A percentile compares a stretch with the other conserved stretches of the same genome.
phyloP scores from a whole-genome alignment of 306 rosid genomes.

The Acmispon strigosus region DNA sequence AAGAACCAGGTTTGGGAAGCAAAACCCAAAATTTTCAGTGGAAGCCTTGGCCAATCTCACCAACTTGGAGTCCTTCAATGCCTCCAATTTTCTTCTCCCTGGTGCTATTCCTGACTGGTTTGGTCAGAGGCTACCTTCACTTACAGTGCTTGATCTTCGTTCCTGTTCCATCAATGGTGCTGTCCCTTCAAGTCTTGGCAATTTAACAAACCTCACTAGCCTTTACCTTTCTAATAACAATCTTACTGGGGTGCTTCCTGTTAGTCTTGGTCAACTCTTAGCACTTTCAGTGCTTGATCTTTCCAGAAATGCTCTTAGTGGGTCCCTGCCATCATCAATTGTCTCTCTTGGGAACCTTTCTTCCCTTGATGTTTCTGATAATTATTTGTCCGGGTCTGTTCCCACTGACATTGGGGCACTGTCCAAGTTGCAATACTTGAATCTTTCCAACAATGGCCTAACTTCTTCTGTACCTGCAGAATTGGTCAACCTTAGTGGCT shows the following conservation, averaged over 20 bases:
- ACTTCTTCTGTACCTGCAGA: conserved; percentile 45
- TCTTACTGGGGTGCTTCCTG: conserved; percentile 56
- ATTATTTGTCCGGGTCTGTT: no score
- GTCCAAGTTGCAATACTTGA: conserved; percentile 49
- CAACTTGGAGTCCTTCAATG: conserved; percentile 53
- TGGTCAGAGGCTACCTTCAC: conserved; percentile 36
- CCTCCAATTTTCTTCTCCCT: conserved; percentile 63
- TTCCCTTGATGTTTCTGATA: no score
- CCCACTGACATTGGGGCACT: no score
- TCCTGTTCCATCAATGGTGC: conserved; percentile 51
- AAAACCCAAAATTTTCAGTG: conserved; percentile 62
- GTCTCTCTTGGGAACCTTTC: conserved; percentile 46
- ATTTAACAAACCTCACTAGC: conserved; percentile 50
- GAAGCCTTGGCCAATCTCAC: conserved; percentile 67
- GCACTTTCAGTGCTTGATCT: conserved; percentile 64
- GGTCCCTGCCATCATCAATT: conserved; percentile 43
- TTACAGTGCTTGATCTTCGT: conserved; percentile 67
- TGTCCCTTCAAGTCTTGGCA: conserved; percentile 57
- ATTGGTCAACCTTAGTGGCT: conserved; percentile 44
- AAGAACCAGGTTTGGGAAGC: conserved; percentile 58
- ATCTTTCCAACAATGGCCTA: conserved; percentile 53
- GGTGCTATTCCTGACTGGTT: conserved; percentile 73
- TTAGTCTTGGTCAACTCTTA: conserved; percentile 39
- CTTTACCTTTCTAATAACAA: conserved; percentile 54
- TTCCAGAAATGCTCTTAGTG: conserved; percentile 45